Evolutionary conservation across 441 rosid species (phyloP), one percentile per base, ranked within the genome.

Genomic region (Isatis lusitanica): DNA sequence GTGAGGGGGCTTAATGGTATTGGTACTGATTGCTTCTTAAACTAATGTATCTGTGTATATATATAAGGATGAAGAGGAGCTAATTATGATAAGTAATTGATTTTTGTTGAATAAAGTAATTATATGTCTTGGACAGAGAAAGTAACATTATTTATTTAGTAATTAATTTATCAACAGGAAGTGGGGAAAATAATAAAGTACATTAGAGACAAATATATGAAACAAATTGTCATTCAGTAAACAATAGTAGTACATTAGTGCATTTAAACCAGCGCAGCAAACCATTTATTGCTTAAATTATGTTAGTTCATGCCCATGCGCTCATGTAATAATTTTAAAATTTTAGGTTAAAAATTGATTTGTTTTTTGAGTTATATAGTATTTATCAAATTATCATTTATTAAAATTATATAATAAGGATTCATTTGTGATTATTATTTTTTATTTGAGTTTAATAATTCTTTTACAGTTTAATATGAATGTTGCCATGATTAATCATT

Each of bases 181-280:
- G 48, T 55, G 52, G 24, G 9, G 58, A 18, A 58, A 65, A 4
- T 47, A 58, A 26, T 70, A 40, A 47, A 59, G 60, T 55, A 63
- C 17, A 63, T 4, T 50, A 48, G 57, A 58, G 76, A 70, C 67
- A 77, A 71, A 51, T 70, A 71, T 76, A 65, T 71, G 63, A 50
- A 70, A 66, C 75, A 76, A 71, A 65, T 38, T 40, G 13, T 8
- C 4, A 62, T 15, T 38, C 50, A 68, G 24, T 44, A 68, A 68
- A 68, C 42, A 53, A 63, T 75, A 31, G 24, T 21, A 26, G 1
- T 26, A 26, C 47, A 59, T 59, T 17, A 16, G 30, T 60, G 68
- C 73, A 74, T 59, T 59, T 56, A 56, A 16, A 46, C 66, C 18
- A 47, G 24, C 4, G 46, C 53, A 66, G 56, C 30, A 74, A 42